phyloP scores from a whole-genome alignment of 225 moss, liverwort and hornwort genomes.

The Polytrichum formosum region DNA sequence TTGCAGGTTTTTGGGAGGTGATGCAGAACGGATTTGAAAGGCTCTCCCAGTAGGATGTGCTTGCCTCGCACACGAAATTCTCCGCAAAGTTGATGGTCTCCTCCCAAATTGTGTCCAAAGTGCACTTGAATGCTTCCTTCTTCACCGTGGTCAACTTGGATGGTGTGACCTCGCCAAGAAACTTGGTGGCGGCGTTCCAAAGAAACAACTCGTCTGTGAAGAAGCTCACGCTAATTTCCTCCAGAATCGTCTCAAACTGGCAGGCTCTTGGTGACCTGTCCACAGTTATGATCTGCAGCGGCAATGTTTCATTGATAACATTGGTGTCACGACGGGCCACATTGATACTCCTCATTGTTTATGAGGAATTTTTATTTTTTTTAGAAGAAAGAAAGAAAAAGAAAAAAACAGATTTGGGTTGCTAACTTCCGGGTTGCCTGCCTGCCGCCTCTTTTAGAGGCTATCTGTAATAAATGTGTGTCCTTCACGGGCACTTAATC shows the following conservation, averaged over 20 bases:
- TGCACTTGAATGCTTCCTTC: slow-evolving; percentile 28
- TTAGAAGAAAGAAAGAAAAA: too few species aligned
- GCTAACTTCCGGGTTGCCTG: too few species aligned
- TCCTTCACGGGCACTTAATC: too few species aligned
- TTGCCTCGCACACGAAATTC: slow-evolving; percentile 18
- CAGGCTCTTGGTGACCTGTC: slow-evolving; percentile 19
- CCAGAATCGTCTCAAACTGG: slow-evolving; percentile 32
- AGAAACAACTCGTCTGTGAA: slow-evolving; percentile 1
- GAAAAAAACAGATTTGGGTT: too few species aligned
- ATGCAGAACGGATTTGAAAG: slow-evolving; percentile 11
- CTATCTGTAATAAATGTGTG: too few species aligned
- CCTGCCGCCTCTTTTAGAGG: too few species aligned
- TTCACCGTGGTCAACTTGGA: slow-evolving; percentile 14
- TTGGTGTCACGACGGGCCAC: not conserved
- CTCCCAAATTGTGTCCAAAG: slow-evolving; percentile 45
- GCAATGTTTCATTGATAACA: slow-evolving; percentile 16
- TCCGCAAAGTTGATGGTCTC: slow-evolving; percentile 33
- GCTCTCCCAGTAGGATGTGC: slow-evolving; percentile 3
- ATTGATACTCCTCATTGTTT: slow-evolving; percentile 12
- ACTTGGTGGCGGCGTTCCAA: not conserved
- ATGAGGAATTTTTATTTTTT: not conserved
- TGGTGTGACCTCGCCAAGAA: slow-evolving; percentile 21
- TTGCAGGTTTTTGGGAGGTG: not conserved
- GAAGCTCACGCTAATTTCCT: slow-evolving; percentile 16
- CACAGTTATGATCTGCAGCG: slow-evolving; percentile 28